Evolutionary conservation across 352 stramenopile species (phyloP), one percentile per base, ranked within the genome.

Genomic region (Phytophthora litchii): DNA sequence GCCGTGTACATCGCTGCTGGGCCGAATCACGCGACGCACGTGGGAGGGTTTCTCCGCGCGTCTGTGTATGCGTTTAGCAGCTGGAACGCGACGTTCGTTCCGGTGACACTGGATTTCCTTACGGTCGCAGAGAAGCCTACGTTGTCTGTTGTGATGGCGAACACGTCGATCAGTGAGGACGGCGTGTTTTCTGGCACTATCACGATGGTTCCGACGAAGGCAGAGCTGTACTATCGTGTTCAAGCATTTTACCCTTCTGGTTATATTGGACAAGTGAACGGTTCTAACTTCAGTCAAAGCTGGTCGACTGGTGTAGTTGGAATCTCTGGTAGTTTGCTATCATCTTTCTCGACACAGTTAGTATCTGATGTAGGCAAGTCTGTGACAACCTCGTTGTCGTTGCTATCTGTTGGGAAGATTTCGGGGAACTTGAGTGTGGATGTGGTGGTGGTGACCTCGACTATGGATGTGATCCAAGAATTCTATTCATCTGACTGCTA

Each of bases 51-150:
- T 1, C 38, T 72, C 17, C 64, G 64, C 8, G 64, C 64, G 3
- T 59, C 64, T 41, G 47, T 61, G 19, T 57, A 53, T 37, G 57
- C 64, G 14, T 72, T 72, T 32, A 72, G 49, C 36, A 72, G 57
- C 16, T 60, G 37, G 45, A 67, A 68, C 21, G 17, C 19, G 37
- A 64, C 52, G n/a, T 17, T 50, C 6, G 29, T 68, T 12, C 27
- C 50, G 1, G 47, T 64, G 40, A 57, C 34, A 1, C 41, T 72
- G 3, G 42, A 64, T 19, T 72, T 72, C 50, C 19, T 68, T 14
- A 53, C 46, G 8, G 52, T 72, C 1, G 64, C 49, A 16, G 47
- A 47, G 38, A 29, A 52, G 21, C 57, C 64, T 9, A 17, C n/a
- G 27, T 9, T 70, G 20, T 50, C 43, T 16, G 14, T 66, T 25